Evolutionary conservation across 257 asterid species (phyloP), one percentile per base, ranked within the genome.

Genomic region (Gentiana straminea): DNA sequence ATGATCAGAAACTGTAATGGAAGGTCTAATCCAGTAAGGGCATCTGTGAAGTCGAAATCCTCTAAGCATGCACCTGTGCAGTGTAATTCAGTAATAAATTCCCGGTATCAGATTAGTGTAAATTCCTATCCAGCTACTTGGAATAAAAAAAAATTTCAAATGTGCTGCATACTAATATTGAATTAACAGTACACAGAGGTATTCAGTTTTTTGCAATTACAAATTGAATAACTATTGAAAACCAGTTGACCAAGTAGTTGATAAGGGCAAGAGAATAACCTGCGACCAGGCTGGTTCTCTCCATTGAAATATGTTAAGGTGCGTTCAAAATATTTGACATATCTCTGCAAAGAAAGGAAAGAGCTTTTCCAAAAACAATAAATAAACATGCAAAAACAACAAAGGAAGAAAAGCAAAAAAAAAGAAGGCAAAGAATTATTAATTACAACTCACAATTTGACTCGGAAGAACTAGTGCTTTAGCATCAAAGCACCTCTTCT

Each of bases 251-350:
- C 43, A 55, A 56, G 32, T 10, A 57, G 57, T 38, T 5, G n/a
- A 8, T 57, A 7, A 57, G 32, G 45, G 52, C 32, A 44, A 15
- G 8, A 13, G 55, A 54, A 53, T 56, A 73, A 92, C 99, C 99
- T 86, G 62, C 95, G 99, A 13, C 91, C 97, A 13, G 99, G 92
- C 79, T 82, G 99, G 78, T 83, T 80, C 80, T 87, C 97, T 67
- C 98, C 98, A 58, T 87, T 88, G 86, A 86, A 88, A 81, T 88
- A 82, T 59, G 79, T 75, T 73, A 85, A 61, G 67, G 72, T 64
- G 51, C 95, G 97, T 73, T 92, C 99, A 34, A 88, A 92, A 75
- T 91, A 91, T 77, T 91, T 91, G 80, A 91, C 98, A 70, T 91
- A 91, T 74, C 99, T 81, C 99, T 92, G 57, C 39, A 57, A 9